Evolutionary conservation across 2,329 filamentous ascomycete genomes (phyloP), one percentile per base, ranked within the genome.

Genomic region (Metarhizium album): DNA sequence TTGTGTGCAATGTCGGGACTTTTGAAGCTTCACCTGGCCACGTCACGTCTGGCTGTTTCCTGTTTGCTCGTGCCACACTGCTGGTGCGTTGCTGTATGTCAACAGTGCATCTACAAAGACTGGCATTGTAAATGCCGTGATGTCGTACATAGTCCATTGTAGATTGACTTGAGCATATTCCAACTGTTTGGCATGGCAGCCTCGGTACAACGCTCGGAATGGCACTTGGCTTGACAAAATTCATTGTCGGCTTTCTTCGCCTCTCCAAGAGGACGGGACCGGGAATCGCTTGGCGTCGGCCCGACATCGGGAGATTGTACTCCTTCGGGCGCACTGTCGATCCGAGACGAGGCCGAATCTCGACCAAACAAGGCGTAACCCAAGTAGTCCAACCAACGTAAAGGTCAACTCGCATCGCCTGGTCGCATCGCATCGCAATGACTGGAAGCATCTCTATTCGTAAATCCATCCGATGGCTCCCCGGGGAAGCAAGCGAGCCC

Each of bases 381-480:
- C n/a, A n/a, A n/a, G n/a, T 40, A 5, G 2, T 20, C 37, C 7
- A 6, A 6, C n/a, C 37, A 11, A 18, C 6, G 7, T 9, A 40
- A 11, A 20, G 6, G 37, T 40, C 37, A 20, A 46, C n/a, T 22
- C 27, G 9, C 23, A 4, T 46, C 22, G 20, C 27, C 7, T 29
- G 7, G 7, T 46, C 22, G 20, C 23, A 16, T 16, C 18, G 29
- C 23, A 16, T 16, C 18, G 29, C n/a, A 11, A 73, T 73, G 70
- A 67, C 61, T 20, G 46, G 46, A 18, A 72, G 67, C 57, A 78
- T 85, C 42, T 84, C 81, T 0, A 61, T 74, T 48, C 75, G 82
- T 45, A 68, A 75, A 46, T 79, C 73, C 55, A 83, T 85, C 56
- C 74, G 74, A 53, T 83, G 79, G 76, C 67, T 76, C 3, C 74